Percentiles rank a stretch among this genome's conserved stretches.
phyloP scores from a whole-genome alignment of 2,329 filamentous ascomycete species.

The Pleomassaria siparia region DNA sequence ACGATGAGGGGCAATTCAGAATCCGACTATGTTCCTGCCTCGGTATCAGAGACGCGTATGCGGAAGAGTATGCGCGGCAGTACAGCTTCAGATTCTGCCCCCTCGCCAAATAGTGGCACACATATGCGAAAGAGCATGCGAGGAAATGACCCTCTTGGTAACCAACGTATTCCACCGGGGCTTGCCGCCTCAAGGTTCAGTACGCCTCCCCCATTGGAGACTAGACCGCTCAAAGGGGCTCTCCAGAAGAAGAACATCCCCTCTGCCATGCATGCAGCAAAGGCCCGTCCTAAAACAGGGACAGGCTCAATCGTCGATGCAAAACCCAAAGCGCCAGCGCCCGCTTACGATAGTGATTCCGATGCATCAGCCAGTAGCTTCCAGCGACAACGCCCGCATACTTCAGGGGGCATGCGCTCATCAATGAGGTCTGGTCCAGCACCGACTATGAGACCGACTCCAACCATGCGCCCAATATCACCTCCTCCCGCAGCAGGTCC shows the following conservation, averaged over 20 bases:
- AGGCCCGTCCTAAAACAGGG: conserved; percentile 31
- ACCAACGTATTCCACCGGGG: conserved; percentile 28
- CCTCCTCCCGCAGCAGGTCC: conserved; percentile 29
- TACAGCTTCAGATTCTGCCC: background rate
- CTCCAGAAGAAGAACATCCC: conserved; percentile 45
- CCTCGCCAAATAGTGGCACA: conserved; percentile 17
- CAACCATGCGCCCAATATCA: conserved; percentile 47
- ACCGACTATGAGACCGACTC: conserved; percentile 39
- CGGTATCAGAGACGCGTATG: conserved; percentile 31
- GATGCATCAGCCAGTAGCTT: conserved; percentile 71
- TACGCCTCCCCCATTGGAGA: conserved; percentile 22
- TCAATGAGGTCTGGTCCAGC: conserved; percentile 64
- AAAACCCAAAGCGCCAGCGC: conserved; percentile 23
- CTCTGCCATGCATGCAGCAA: conserved; percentile 18
- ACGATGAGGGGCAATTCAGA: conserved; percentile 7
- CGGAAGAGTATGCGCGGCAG: conserved; percentile 42
- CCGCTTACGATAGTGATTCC: conserved; percentile 45
- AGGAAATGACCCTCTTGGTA: conserved; percentile 27
- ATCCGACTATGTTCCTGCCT: conserved; percentile 6
- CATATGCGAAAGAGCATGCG: conserved; percentile 55
- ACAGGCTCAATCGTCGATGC: conserved; percentile 15
- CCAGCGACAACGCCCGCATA: conserved; percentile 57
- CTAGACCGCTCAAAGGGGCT: conserved; percentile 35
- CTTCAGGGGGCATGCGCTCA: conserved; percentile 58
- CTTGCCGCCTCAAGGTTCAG: conserved; percentile 40